A percentile compares a stretch with the other conserved stretches of the same genome.
Evolutionary conservation across 2,329 filamentous ascomycete genomes (phyloP).

Genomic region (Fusarium sp.): DNA sequence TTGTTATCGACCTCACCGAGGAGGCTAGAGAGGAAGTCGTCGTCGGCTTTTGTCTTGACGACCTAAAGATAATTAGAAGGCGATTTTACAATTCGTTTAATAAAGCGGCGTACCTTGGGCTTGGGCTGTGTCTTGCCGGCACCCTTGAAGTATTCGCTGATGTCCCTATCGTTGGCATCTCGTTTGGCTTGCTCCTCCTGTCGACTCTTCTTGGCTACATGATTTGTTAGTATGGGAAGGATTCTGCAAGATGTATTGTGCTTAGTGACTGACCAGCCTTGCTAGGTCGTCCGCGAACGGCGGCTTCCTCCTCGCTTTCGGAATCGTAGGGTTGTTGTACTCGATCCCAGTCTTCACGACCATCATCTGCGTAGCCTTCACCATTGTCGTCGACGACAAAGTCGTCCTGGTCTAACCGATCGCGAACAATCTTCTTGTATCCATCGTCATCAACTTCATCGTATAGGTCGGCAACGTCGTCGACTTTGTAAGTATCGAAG

Average conservation of each 20-base stretch:
- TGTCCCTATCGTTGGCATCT: slow-evolving; percentile 90
- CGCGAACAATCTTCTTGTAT: slow-evolving; percentile 95
- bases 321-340: slow-evolving; percentile 76
- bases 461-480: slow-evolving; percentile 88
- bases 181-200: slow-evolving; percentile 89
- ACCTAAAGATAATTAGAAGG: slow-evolving; percentile 64
- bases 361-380: slow-evolving; percentile 96
- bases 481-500: slow-evolving; percentile 87
- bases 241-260: background rate
- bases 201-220: slow-evolving; percentile 84
- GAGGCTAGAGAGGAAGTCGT: slow-evolving; percentile 87
- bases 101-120: slow-evolving; percentile 75
- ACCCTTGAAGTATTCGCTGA: slow-evolving; percentile 94
- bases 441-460: slow-evolving; percentile 97
- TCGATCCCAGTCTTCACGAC: slow-evolving; percentile 93
- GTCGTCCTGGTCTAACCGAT: slow-evolving; percentile 92
- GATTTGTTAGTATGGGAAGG: background rate
- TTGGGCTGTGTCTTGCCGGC: slow-evolving; percentile 78
- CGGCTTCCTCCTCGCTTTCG: slow-evolving; percentile 74
- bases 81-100: background rate
- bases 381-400: slow-evolving; percentile 99
- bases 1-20: slow-evolving; percentile 92
- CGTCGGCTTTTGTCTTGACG: slow-evolving; percentile 86
- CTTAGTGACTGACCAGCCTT: slow-evolving; percentile 64
- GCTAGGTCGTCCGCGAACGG: slow-evolving; percentile 63